Conservation (phyloP, 441 rosid species). For the Mallotus japonicus region DNA sequence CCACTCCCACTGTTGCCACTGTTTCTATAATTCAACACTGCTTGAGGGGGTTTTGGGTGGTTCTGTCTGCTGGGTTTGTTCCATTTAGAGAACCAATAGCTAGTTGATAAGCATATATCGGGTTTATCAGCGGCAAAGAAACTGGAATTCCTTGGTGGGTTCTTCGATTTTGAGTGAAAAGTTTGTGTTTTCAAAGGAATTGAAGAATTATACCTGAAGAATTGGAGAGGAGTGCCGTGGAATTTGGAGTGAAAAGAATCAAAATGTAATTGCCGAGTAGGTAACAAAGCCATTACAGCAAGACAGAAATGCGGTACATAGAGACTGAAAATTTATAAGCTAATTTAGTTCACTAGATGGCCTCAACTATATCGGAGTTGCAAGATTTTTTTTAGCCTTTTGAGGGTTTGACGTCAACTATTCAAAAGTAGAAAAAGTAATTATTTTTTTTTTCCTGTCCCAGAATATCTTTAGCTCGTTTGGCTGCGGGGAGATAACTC, state of each 20-base stretch:
- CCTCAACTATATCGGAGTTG: not conserved
- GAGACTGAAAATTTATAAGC: no score
- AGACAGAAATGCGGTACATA: not conserved
- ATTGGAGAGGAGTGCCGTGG: conserved; percentile 41
- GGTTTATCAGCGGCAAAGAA: conserved; percentile 25
- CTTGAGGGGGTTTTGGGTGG: conserved; percentile 25
- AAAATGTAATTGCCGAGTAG: conserved; percentile 50
- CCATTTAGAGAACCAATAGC: conserved; percentile 29
- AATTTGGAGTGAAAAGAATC: conserved; percentile 50
- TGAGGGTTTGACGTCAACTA: no score
- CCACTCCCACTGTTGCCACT: conserved; percentile 22
- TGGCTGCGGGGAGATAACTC: no score
- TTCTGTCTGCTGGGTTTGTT: conserved; percentile 22
- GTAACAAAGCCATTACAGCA: conserved; percentile 46
- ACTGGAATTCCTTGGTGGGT: conserved; percentile 27
- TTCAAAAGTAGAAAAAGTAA: no score
- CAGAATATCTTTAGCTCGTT: no score
- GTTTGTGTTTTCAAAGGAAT: conserved; percentile 26
- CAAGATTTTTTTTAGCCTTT: not conserved
- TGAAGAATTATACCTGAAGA: conserved; percentile 45
- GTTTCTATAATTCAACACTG: conserved; percentile 27
- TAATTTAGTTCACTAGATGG: not conserved
- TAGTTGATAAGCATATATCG: conserved; percentile 25
- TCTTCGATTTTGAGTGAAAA: conserved; percentile 23
- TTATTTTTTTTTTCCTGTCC: no score